Percentiles rank a stretch among this genome's conserved stretches.
phyloP scores from a whole-genome alignment of 257 asterid species.

The Lantana camara region DNA sequence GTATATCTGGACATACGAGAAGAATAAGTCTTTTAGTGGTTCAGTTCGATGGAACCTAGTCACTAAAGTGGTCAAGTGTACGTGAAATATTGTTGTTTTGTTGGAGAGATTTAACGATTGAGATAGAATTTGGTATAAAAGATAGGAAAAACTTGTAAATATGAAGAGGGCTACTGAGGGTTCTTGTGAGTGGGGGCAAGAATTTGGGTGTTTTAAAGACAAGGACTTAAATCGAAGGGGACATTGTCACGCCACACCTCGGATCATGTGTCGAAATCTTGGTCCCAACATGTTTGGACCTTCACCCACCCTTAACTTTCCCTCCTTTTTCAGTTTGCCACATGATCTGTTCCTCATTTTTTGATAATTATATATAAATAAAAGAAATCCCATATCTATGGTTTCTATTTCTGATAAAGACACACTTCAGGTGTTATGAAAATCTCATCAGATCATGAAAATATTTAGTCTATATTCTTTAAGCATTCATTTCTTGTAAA shows the following conservation, averaged over 20 bases:
- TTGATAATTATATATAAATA: conserved; percentile 9
- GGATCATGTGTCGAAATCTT: conserved; percentile 87
- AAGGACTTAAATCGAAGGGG: conserved; percentile 43
- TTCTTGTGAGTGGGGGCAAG: conserved; percentile 23
- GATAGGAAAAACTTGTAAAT: no score
- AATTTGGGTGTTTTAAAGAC: conserved; percentile 33
- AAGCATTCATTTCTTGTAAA: no score
- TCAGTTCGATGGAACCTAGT: no score
- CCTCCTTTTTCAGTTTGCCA: conserved; percentile 32
- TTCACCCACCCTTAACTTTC: conserved; percentile 26
- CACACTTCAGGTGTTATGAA: conserved; percentile 26
- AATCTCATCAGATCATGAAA: conserved; percentile 12
- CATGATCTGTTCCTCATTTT: conserved; percentile 37
- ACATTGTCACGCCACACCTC: conserved; percentile 64
- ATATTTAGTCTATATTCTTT: not conserved
- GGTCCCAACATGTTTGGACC: conserved; percentile 66
- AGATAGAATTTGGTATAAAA: no score
- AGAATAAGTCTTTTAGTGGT: no score
- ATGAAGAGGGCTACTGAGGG: not conserved
- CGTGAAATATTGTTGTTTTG: no score
- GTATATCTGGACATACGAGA: no score
- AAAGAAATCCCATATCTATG: not conserved
- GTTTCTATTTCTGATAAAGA: conserved; percentile 23
- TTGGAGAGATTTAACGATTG: no score
- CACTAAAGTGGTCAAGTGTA: no score